These are phyloP conservation scores for Pulveroboletus sp. DNA, from an alignment of 768 basidiomycete genomes.

Conservation along the genomic window DNA sequence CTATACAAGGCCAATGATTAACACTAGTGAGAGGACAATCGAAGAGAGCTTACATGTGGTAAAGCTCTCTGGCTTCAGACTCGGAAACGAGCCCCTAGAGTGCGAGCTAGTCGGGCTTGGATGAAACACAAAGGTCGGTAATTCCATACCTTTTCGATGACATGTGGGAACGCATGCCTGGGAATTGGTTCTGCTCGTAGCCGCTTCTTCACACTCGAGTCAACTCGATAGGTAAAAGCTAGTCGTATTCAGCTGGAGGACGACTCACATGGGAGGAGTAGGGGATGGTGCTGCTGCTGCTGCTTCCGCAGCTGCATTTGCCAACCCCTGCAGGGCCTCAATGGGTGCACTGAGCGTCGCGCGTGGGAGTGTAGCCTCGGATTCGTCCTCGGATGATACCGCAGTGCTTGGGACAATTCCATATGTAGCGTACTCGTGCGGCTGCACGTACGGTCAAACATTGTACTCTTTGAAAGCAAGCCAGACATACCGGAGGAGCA, in stretches of 20 bases:
- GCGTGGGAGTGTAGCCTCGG: constrained; percentile 82
- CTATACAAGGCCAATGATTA: constrained; percentile 35
- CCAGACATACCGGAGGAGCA: constrained; percentile 69
- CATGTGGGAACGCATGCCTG: constrained; percentile 82
- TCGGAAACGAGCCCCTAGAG: constrained; percentile 79
- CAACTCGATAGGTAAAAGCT: neutral
- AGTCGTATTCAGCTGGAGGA: neutral
- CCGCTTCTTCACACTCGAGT: constrained; percentile 62
- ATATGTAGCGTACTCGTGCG: constrained; percentile 87
- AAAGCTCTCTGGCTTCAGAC: constrained; percentile 82
- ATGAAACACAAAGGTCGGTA: neutral
- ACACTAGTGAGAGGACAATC: constrained; percentile 5
- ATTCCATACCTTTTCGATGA: constrained; percentile 69
- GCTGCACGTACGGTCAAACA: constrained; percentile 39
- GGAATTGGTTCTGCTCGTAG: constrained; percentile 80
- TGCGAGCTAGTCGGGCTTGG: neutral
- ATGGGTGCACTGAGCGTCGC: constrained; percentile 87
- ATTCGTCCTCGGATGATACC: constrained; percentile 86
- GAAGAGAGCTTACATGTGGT: constrained; percentile 66
- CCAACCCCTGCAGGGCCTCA: constrained; percentile 88
- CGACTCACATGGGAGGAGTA: constrained; percentile 50
- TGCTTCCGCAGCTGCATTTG: constrained; percentile 93
- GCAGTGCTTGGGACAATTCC: constrained; percentile 83
- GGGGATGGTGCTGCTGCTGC: constrained; percentile 75
- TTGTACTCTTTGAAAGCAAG: constrained; percentile 7